Evolutionary conservation across 805 yeast species (phyloP).

Genomic region (Saturnispora dispora): DNA sequence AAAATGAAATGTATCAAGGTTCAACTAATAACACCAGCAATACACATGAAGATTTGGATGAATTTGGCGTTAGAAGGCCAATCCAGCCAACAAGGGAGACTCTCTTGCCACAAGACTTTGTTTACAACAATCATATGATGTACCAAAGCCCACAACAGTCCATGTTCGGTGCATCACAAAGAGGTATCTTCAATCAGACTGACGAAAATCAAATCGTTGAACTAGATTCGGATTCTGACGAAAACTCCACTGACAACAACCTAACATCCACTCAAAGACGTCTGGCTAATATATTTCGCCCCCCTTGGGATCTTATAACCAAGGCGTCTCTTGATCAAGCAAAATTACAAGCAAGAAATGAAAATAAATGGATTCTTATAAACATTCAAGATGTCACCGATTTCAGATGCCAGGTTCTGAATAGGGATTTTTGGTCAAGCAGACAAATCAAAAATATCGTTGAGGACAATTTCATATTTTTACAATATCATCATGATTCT

Average conservation of each 20-base stretch:
- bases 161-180: constrained; percentile 40
- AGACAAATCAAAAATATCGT: constrained; percentile 54
- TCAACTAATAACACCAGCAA: constrained; percentile 14
- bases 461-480: constrained; percentile 60
- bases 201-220: constrained; percentile 30
- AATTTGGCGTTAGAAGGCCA: constrained; percentile 61
- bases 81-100: constrained; percentile 75
- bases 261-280: constrained; percentile 46
- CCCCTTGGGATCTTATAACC: constrained; percentile 86
- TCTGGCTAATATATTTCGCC: constrained; percentile 76
- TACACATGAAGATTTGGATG: constrained; percentile 8
- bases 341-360: constrained; percentile 50
- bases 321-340: constrained; percentile 66
- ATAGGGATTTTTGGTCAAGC: constrained; percentile 90
- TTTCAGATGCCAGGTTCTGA: constrained; percentile 81
- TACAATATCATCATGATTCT: constrained; percentile 79
- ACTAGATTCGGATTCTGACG: constrained; percentile 31
- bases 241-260: constrained; percentile 26
- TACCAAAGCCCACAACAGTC: constrained; percentile 25
- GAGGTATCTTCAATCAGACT: constrained; percentile 54
- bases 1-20: constrained; percentile 48
- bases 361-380: constrained; percentile 72
- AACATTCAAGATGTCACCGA: constrained; percentile 82
- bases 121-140: constrained; percentile 10
- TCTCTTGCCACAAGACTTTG: constrained; percentile 18